Base-by-base conservation (phyloP, 345 rosid species). In the Garcia nutans region DNA sequence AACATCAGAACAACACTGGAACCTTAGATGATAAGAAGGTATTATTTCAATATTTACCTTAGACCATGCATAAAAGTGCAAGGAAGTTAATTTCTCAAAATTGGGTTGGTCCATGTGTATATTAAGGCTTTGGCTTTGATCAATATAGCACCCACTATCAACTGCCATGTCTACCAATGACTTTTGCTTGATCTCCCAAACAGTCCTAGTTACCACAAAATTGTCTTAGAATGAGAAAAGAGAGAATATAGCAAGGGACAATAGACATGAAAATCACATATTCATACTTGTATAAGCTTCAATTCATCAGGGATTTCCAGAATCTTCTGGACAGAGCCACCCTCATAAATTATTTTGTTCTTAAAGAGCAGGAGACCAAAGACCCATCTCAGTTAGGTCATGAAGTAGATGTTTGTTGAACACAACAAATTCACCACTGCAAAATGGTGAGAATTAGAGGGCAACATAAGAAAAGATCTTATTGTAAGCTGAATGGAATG, bases 351-450 rank as follows among this genome's bases (percentile, higher is more conserved):
- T 73, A 94, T 88, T 79, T 88, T 87, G 85, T 94, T 92, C 85
- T 92, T 94, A n/a, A n/a, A 94, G 49, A 8, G 85, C 68, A 37
- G 97, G 96, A 76, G 92, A 83, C 99, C 97, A 95, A 5, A 91
- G 78, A 55, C 96, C 92, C 97, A 93, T 87, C 81, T 95, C 99
- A 9, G 96, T 90, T 63, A 95, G 75, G 82, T 95, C 98, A 65
- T 93, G 90, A 76, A 95, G 97, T 81, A 95, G 97, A 87, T 95
- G 99, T 73, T 95, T 93, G 87, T 95, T 95, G 82, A 93, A 98
- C 28, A 90, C 98, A 61, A 94, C 97, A 75, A 94, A 94, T 77
- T 94, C 98, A 72, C 96, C 98, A 19, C 98, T 92, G 84, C 42
- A 82, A 68, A 69, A n/a, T 67, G 62, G 41, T 10, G 12, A 63